Evolutionary conservation across 352 stramenopile genomes (phyloP), one percentile per base, ranked within the genome.

Genomic region (Phytophthora agathidicida): DNA sequence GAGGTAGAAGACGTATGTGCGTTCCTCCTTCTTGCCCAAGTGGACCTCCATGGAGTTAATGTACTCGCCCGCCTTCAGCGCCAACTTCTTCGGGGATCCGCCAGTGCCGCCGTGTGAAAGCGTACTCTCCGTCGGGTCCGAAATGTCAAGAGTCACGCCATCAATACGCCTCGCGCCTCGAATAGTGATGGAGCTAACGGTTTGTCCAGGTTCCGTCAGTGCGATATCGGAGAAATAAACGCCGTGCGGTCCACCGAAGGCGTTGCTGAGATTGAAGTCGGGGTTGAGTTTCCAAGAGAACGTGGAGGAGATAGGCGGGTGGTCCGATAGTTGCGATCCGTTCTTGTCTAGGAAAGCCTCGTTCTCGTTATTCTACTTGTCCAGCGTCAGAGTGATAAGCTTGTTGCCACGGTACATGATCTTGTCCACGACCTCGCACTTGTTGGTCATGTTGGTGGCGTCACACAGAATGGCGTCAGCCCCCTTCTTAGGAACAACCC

Each of bases 351-450:
- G 38, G 32, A 86, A 86, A 7, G 49, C 55, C 5, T 67, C 53
- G 35, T 76, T 75, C 47, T 86, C 71, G 38, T 77, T 83, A 44
- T 54, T 64, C 62, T 62, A 80, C 62, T 66, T 71, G 20, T 80
- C 62, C 6, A 80, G 54, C 10, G 54, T 74, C 47, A 83, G 61
- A 7, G 46, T 71, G 35, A 83, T 60, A 32, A 69, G 57, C 39
- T 86, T 80, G 64, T 74, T 80, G 43, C 75, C 62, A 16, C 75
- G 75, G 59, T 72, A 86, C 50, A 86, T 65, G 59, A 86, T 80
- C 66, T 86, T 86, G 70, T 83, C 75, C 11, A 86, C 75, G 44
- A 83, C 72, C 30, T 86, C 75, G 37, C 75, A 86, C 32, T 64
- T 48, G 43, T 80, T 73, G 5, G 67, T 75, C 45, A 75, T 72